phyloP scores from a whole-genome alignment of 495 filamentous ascomycete species.

The Rostrohypoxylon terebratum region DNA sequence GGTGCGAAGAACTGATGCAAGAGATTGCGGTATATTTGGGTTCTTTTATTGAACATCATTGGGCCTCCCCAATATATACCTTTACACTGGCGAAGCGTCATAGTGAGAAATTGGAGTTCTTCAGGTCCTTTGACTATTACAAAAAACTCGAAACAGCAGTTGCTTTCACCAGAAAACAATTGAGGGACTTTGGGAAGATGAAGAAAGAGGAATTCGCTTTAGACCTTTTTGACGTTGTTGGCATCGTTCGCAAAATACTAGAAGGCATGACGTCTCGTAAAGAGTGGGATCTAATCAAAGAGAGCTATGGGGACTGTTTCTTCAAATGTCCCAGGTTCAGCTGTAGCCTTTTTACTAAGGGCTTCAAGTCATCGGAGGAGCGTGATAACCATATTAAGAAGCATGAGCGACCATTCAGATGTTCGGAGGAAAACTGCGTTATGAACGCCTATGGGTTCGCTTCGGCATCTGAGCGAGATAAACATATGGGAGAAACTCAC shows the following conservation, averaged over 20 bases:
- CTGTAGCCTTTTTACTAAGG: slow-evolving; percentile 56
- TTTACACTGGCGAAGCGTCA: neutral
- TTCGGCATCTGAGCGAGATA: neutral
- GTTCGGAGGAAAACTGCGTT: neutral
- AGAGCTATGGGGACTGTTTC: slow-evolving; percentile 52
- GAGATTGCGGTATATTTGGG: neutral
- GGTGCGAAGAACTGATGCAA: neutral
- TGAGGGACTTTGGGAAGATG: neutral
- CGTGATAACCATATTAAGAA: slow-evolving; percentile 51
- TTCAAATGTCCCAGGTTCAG: slow-evolving; percentile 58
- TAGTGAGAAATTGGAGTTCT: neutral
- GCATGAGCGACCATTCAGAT: slow-evolving; percentile 54
- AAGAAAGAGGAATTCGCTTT: neutral
- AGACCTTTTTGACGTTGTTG: neutral
- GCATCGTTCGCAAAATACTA: neutral
- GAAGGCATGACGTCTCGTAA: neutral
- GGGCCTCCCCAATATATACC: neutral
- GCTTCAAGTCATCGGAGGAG: slow-evolving; percentile 47
- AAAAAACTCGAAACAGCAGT: neutral
- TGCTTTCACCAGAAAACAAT: neutral
- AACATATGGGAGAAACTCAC: neutral
- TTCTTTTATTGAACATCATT: neutral
- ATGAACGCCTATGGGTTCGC: neutral
- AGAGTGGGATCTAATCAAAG: slow-evolving; percentile 28
- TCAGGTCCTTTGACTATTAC: neutral